Evolutionary conservation across 2,329 filamentous ascomycete genomes (phyloP), one percentile per base, ranked within the genome.

Genomic region (Ophiocordyceps camponoti-floridani): DNA sequence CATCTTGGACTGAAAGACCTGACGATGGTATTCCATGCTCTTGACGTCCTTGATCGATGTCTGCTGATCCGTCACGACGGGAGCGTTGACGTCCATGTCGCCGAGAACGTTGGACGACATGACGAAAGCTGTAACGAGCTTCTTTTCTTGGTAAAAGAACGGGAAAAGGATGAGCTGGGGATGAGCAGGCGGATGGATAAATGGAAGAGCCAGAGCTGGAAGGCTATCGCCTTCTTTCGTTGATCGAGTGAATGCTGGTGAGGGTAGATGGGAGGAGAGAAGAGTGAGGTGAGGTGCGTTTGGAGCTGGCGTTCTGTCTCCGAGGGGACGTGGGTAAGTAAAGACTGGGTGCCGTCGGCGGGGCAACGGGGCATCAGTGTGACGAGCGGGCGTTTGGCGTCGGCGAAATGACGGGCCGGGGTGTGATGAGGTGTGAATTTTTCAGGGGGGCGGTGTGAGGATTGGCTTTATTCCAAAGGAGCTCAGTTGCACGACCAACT

Each of bases 1-100:
- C 61, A 85, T 76, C 68, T 82, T 84, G 59, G 72, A 75, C 58
- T 84, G 74, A 47, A 87, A 68, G 46, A 84, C 70, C 64, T 85
- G 79, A 49, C 82, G 81, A 58, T 87, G 82, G 58, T 84, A 84
- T 57, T 86, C 82, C 70, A 88, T 76, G 65, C 69, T 77, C 70
- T 77, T 78, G 45, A 76, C 63, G 48, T 72, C 64, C 59, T 70
- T 68, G 54, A 50, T 54, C 47, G 59, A 53, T 44, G 43, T 47
- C 38, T 47, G 41, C 41, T 47, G 42, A 16, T 60, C 57, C 27
- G 58, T 47, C 51, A 73, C 47, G 51, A 73, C 62, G 50, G 68
- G 50, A 47, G 67, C 67, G 64, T 84, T 84, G 64, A 72, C 68
- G 65, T 84, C 78, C 64, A 78, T 78, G 56, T 73, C 66, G 53